Base-by-base conservation (phyloP, 2,329 filamentous ascomycete species). In the Ascochyta pisi region DNA sequence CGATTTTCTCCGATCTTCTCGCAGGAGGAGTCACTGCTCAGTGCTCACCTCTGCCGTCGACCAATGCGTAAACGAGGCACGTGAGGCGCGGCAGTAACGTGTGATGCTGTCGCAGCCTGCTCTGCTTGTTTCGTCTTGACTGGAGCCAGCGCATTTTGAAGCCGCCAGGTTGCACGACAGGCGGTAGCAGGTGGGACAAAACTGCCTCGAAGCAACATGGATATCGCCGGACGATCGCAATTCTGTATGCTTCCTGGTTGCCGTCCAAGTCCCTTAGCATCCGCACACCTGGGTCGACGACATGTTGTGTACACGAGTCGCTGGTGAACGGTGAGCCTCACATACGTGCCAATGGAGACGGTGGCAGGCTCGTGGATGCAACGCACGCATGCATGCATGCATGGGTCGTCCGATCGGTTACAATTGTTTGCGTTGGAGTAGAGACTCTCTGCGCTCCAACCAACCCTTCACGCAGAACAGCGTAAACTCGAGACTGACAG, bases 141-240 rank as follows among this genome's bases (percentile, higher is more conserved):
- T 71, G 67, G 67, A 69, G 68, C 67, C 70, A 73, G 64, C 69
- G 58, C 68, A 71, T 62, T 59, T 49, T 27, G 34, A 47, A 52
- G 48, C 35, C 40, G 39, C 54, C 29, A 41, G 40, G 63, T 71
- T 52, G 49, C 63, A 72, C 68, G 42, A 52, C 69, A 69, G 60
- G 44, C 47, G 37, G 52, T 59, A 54, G 47, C 54, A 29, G 39
- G 50, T 55, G 38, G 50, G 26, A 46, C 58, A 53, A 50, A 41
- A n/a, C 34, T 54, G 44, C 43, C 44, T 44, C 34, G 16, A 52
- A 50, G 35, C 56, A 50, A 43, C 54, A 41, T 57, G 44, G 44
- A 37, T 40, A 27, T 33, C 38, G 52, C 57, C 45, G 38, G 52
- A n/a, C 47, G 48, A 57, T 60, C 38, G 47, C 42, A 50, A 50